A percentile compares a stretch with the other conserved stretches of the same genome.
Evolutionary conservation across 179 eudicot genomes (phyloP).

Genomic region (Spinacia oleracea): DNA sequence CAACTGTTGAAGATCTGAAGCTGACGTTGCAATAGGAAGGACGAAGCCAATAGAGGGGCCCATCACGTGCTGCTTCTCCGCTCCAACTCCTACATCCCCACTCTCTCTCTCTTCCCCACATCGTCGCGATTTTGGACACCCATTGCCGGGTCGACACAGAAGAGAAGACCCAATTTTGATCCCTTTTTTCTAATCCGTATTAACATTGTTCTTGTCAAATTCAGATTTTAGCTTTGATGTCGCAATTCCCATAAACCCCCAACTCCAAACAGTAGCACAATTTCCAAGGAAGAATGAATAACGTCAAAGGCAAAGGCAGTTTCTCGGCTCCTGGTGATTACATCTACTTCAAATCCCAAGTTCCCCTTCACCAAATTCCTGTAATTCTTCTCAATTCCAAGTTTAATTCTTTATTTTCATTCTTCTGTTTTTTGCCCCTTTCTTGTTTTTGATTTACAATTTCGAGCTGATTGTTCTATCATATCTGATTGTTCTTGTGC

Average conservation of each 20-base stretch:
- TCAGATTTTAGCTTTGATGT: neutral
- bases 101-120: neutral
- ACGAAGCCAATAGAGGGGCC: neutral
- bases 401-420: neutral
- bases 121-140: neutral
- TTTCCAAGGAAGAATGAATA: conserved; percentile 46
- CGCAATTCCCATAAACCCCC: neutral
- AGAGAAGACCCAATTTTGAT: neutral
- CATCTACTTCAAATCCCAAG: conserved; percentile 91
- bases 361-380: conserved; percentile 97
- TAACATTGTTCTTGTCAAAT: neutral
- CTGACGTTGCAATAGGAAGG: neutral
- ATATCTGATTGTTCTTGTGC: neutral
- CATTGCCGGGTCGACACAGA: neutral
- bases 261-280: neutral
- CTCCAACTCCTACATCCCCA: neutral
- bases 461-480: neutral
- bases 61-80: conserved; percentile 9
- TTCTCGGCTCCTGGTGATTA: conserved; percentile 89
- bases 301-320: conserved; percentile 55
- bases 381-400: conserved; percentile 36
- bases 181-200: neutral
- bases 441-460: neutral
- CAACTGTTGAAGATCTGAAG: neutral
- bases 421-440: neutral